Percentiles rank a stretch among this genome's conserved stretches.
phyloP scores from a whole-genome alignment of 2,329 filamentous ascomycete species.

The Sarocladium brachiariae region DNA sequence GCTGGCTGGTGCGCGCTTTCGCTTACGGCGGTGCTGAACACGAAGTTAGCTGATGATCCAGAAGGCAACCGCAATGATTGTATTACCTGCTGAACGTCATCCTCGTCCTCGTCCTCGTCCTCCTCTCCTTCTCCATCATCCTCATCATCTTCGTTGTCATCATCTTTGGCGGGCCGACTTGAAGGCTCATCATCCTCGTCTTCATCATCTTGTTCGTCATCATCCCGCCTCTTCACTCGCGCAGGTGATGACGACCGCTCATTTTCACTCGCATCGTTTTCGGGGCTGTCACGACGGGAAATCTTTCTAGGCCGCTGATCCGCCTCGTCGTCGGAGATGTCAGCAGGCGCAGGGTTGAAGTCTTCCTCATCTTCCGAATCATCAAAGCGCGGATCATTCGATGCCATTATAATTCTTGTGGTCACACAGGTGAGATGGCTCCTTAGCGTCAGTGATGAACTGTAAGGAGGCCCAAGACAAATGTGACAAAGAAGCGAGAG shows the following conservation, averaged over 20 bases:
- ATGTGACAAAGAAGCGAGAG: not conserved
- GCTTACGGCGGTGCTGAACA: slow-evolving; percentile 67
- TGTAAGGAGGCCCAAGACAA: not conserved
- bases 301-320: slow-evolving; percentile 23
- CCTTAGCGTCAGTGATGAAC: not conserved
- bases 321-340: slow-evolving; percentile 57
- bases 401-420: slow-evolving; percentile 33
- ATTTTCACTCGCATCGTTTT: slow-evolving; percentile 31
- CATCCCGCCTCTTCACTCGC: slow-evolving; percentile 18
- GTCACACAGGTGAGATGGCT: no score
- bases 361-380: slow-evolving; percentile 75
- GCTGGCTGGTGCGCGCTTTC: slow-evolving; percentile 67
- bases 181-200: slow-evolving; percentile 28
- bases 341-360: slow-evolving; percentile 77
- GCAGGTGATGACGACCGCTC: slow-evolving; percentile 28
- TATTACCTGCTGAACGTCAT: slow-evolving; percentile 59
- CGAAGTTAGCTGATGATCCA: slow-evolving; percentile 13
- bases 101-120: slow-evolving; percentile 58
- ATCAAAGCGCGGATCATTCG: slow-evolving; percentile 42
- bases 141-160: slow-evolving; percentile 37
- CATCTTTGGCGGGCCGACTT: slow-evolving; percentile 28
- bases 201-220: slow-evolving; percentile 28
- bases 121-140: slow-evolving; percentile 47
- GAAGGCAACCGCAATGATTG: not conserved
- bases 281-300: slow-evolving; percentile 2